Conservation (phyloP, 2,329 filamentous ascomycete genomes). For the Exophiala calicioides region DNA sequence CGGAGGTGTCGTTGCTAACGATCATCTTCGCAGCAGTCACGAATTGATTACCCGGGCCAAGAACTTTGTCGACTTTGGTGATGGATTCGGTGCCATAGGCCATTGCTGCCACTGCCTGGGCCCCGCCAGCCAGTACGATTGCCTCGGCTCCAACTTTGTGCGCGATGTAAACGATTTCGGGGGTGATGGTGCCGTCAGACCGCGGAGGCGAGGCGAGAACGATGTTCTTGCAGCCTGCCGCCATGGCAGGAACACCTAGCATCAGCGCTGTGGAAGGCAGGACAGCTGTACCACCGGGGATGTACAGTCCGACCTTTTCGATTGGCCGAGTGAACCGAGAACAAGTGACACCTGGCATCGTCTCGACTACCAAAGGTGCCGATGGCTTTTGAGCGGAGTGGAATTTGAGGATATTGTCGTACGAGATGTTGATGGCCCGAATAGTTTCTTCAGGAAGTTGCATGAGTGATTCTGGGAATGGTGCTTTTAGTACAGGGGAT, state of each 20-base stretch:
- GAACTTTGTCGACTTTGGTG: slow-evolving; percentile 97
- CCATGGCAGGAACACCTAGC: slow-evolving; percentile 96
- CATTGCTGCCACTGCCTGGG: slow-evolving; percentile 93
- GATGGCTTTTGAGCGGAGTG: slow-evolving; percentile 87
- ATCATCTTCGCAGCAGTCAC: slow-evolving; percentile 99
- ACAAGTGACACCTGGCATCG: slow-evolving; percentile 95
- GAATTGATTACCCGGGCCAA: slow-evolving; percentile 96
- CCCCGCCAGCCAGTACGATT: slow-evolving; percentile 92
- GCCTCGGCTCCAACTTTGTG: slow-evolving; percentile 96
- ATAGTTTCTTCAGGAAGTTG: slow-evolving; percentile 78
- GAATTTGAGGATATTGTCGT: slow-evolving; percentile 91
- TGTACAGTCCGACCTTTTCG: slow-evolving; percentile 92
- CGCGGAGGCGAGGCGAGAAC: slow-evolving; percentile 90
- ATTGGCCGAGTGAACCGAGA: slow-evolving; percentile 91
- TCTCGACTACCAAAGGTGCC: slow-evolving; percentile 82
- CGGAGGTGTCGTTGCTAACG: slow-evolving; percentile 95
- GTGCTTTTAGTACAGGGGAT: slow-evolving; percentile 84
- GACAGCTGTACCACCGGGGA: slow-evolving; percentile 95
- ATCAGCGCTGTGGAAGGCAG: slow-evolving; percentile 95
- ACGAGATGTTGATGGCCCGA: slow-evolving; percentile 89
- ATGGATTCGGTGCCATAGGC: slow-evolving; percentile 95
- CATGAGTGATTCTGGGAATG: slow-evolving; percentile 85
- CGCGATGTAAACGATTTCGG: slow-evolving; percentile 95
- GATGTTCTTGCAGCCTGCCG: slow-evolving; percentile 93
- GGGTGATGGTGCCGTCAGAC: slow-evolving; percentile 84